Percentiles rank a stretch among this genome's conserved stretches.
Conservation (phyloP, 768 basidiomycete genomes). For the Xerocomellus intermedius region DNA sequence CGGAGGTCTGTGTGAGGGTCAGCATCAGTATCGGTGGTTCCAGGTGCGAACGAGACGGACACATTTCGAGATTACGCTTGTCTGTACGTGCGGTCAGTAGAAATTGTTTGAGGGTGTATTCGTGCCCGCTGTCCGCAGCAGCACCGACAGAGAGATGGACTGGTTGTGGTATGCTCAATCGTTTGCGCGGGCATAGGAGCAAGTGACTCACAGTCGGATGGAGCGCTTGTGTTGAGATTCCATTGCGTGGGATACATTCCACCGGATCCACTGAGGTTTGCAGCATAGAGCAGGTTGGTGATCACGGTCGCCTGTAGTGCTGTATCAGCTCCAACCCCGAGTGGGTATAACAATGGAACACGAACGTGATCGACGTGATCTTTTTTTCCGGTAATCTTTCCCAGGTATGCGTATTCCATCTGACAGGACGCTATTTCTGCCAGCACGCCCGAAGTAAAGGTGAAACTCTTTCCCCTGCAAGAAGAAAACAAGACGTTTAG, state of each 20-base stretch:
- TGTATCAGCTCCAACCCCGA: background rate
- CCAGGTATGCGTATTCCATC: constrained; percentile 82
- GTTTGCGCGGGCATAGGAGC: background rate
- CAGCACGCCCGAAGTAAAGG: constrained; percentile 37
- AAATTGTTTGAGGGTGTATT: constrained; percentile 74
- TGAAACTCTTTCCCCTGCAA: background rate
- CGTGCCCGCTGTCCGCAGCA: constrained; percentile 69
- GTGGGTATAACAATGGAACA: background rate
- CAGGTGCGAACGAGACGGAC: constrained; percentile 39
- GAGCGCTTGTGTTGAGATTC: constrained; percentile 47
- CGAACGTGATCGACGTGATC: constrained; percentile 57
- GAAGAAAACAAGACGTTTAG: background rate
- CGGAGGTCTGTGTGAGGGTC: constrained; percentile 47
- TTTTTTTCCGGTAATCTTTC: constrained; percentile 70
- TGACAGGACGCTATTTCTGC: constrained; percentile 83
- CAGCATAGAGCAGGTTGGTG: constrained; percentile 45
- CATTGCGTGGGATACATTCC: constrained; percentile 66
- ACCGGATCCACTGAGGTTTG: constrained; percentile 43
- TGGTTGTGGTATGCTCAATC: background rate
- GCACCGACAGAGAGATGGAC: constrained; percentile 58
- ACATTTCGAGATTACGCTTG: constrained; percentile 61
- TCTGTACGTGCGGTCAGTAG: constrained; percentile 64
- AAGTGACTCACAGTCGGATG: constrained; percentile 43
- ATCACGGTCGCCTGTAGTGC: constrained; percentile 46
- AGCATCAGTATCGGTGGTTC: background rate